Percentiles rank a stretch among this genome's conserved stretches.
These are phyloP conservation scores for Paxillus ammoniavirescens DNA, from an alignment of 768 basidiomycete genomes.

Conservation along the genomic window DNA sequence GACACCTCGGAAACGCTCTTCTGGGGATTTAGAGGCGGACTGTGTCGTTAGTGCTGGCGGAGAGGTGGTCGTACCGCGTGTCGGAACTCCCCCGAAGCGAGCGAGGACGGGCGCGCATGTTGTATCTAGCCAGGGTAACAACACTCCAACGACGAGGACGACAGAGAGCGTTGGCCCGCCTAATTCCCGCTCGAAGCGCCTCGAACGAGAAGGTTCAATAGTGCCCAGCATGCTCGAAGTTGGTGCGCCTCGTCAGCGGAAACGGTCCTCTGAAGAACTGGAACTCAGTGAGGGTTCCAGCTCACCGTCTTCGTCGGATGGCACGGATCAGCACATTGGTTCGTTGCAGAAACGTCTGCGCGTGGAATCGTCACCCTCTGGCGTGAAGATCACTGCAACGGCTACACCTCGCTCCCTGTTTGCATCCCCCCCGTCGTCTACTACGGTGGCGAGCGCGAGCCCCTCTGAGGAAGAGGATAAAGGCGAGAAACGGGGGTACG, in stretches of 20 bases:
- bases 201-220: neutral
- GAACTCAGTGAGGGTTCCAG: constrained; percentile 20
- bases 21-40: constrained; percentile 37
- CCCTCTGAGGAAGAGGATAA: constrained; percentile 1
- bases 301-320: constrained; percentile 10
- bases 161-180: neutral
- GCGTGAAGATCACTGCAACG: neutral
- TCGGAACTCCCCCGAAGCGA: constrained; percentile 43
- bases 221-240: neutral
- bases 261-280: constrained; percentile 52
- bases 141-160: neutral
- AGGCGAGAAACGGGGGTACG: constrained; percentile 3
- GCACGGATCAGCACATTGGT: constrained; percentile 11
- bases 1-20: constrained; percentile 36
- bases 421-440: constrained; percentile 21
- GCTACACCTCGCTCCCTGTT: constrained; percentile 10
- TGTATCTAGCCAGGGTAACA: neutral
- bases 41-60: neutral
- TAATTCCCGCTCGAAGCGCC: neutral
- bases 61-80: constrained; percentile 5
- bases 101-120: constrained; percentile 23
- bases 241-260: constrained; percentile 32
- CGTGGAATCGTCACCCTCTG: constrained; percentile 16
- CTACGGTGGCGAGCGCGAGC: constrained; percentile 16
- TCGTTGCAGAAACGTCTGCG: constrained; percentile 28